Base-by-base conservation (phyloP, 495 filamentous ascomycete species). In the Aspergillus incahuasiensis region DNA sequence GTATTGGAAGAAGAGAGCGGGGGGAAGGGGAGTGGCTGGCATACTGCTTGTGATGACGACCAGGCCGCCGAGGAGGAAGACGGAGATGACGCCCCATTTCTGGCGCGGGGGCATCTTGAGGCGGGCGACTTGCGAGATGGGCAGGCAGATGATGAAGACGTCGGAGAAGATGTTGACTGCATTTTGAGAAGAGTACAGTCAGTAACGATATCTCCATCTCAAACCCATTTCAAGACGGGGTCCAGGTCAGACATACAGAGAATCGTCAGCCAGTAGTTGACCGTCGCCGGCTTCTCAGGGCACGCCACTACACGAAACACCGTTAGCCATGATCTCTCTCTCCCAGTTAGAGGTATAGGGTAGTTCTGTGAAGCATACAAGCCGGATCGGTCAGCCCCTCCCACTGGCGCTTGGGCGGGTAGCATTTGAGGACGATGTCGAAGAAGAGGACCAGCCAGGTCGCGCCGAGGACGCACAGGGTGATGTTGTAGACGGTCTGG, bases 141-240 rank as follows among this genome's bases (percentile, higher is more conserved):
- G 62, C 11, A 65, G 62, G 42, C 59, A 62, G 45, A 65, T 65
- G 21, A 65, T 65, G 55, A 62, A 60, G 34, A 60, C 56, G 50
- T 62, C 63, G 42, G 42, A 60, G 54, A 62, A 62, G 57, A 65
- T 65, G 59, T 62, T 64, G 56, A 64, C 62, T 64, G 53, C 8
- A 13, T 24, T 9, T 35, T 9, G 28, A 30, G 28, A 9, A 5
- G 28, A 19, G 28, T 39, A 50, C 58, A 53, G 56, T 28, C n/a
- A n/a, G n/a, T 20, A n/a, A 19, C 5, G 18, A 19, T n/a, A n/a
- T n/a, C n/a, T n/a, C n/a, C 25, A 28, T 28, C 25, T 28, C 25
- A 28, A 28, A 8, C 25, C n/a, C n/a, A n/a, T n/a, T n/a, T n/a
- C n/a, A n/a, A n/a, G n/a, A n/a, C n/a, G n/a, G n/a, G n/a, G n/a